Conservation (phyloP, 768 basidiomycete genomes). For the Boletus rufocinnamomeus region DNA sequence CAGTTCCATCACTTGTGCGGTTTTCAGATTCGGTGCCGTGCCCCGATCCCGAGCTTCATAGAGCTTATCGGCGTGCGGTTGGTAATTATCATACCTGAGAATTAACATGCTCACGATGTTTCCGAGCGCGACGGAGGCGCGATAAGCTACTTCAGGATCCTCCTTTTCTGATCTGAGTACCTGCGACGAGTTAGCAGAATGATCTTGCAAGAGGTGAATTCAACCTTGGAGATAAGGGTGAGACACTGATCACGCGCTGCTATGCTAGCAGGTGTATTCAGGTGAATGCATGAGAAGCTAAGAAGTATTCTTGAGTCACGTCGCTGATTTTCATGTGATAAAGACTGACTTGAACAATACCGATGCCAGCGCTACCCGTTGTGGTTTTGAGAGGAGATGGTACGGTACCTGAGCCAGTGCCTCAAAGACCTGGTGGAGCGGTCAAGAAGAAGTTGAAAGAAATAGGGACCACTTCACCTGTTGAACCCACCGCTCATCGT, state of each 20-base stretch:
- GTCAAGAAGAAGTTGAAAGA: constrained; percentile 9
- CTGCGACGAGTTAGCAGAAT: constrained; percentile 18
- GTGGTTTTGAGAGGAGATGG: constrained; percentile 60
- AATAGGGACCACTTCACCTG: constrained; percentile 40
- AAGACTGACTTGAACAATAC: constrained; percentile 82
- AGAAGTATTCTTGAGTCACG: constrained; percentile 3
- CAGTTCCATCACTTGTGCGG: constrained; percentile 44
- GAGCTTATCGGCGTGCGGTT: constrained; percentile 40
- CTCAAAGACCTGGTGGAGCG: constrained; percentile 54
- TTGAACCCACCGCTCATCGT: constrained; percentile 51
- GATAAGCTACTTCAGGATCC: constrained; percentile 73
- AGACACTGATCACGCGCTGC: constrained; percentile 46
- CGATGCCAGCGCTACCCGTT: constrained; percentile 78
- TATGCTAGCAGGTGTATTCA: constrained; percentile 44
- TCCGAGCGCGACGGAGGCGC: constrained; percentile 70
- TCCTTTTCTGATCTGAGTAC: constrained; percentile 42
- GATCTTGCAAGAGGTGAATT: neutral
- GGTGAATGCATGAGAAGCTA: constrained; percentile 66
- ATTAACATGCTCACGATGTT: constrained; percentile 54
- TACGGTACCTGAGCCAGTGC: constrained; percentile 54
- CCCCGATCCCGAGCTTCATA: constrained; percentile 46
- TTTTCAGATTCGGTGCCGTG: constrained; percentile 34
- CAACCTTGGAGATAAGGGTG: constrained; percentile 49
- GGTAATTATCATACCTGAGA: neutral
- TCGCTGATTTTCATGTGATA: neutral